These are phyloP conservation scores for Phytophthora tubulina DNA, from an alignment of 352 stramenopile genomes.

Conservation along the genomic window DNA sequence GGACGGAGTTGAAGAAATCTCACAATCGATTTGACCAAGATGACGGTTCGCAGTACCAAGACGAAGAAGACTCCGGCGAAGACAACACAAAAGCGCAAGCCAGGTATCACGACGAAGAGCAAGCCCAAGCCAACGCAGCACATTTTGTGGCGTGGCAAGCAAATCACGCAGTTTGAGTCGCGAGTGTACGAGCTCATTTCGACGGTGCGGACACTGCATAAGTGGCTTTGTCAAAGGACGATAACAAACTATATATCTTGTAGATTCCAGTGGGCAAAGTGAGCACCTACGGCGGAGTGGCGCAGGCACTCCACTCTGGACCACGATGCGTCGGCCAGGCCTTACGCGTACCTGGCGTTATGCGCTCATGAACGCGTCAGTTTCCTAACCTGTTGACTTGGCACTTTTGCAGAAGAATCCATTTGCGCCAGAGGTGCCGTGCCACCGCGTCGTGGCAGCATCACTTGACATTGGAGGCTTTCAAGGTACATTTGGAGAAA, in stretches of 20 bases:
- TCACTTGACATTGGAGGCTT: conserved; percentile 79
- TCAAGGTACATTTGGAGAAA: conserved; percentile 53
- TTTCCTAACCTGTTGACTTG: not conserved
- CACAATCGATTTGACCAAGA: conserved; percentile 31
- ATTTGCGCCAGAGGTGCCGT: conserved; percentile 81
- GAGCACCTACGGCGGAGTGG: conserved; percentile 80
- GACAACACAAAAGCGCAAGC: conserved; percentile 24
- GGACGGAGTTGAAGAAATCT: conserved; percentile 15
- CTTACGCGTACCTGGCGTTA: conserved; percentile 57
- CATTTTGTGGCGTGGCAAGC: conserved; percentile 74
- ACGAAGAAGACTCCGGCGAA: conserved; percentile 33
- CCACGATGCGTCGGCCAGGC: conserved; percentile 84
- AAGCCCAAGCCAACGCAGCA: conserved; percentile 54
- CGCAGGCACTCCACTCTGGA: conserved; percentile 66
- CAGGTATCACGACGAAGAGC: conserved; percentile 19
- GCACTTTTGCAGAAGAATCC: conserved; percentile 70
- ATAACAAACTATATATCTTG: not conserved
- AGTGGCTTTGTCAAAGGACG: not conserved
- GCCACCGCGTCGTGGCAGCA: conserved; percentile 80
- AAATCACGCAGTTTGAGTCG: conserved; percentile 82
- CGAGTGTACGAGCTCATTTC: conserved; percentile 85
- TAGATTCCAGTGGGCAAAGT: conserved; percentile 85
- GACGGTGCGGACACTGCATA: conserved; percentile 45
- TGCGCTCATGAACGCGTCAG: not conserved
- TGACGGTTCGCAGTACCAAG: conserved; percentile 30